Evolutionary conservation across 2,329 filamentous ascomycete genomes (phyloP), one percentile per base, ranked within the genome.

Genomic region (Hansfordia pulvinata): DNA sequence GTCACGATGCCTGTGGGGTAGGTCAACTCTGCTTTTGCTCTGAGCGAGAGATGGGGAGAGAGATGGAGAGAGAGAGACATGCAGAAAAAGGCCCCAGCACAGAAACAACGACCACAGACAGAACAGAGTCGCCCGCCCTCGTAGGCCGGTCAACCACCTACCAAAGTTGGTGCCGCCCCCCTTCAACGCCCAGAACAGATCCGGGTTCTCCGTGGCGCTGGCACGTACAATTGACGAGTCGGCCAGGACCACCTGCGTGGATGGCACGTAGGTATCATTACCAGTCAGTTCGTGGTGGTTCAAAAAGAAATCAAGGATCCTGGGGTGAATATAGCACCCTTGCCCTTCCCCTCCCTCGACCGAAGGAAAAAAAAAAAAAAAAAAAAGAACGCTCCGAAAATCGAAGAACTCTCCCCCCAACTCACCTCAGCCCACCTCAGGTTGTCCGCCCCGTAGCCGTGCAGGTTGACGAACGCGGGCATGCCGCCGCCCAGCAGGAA

Each of bases 401-500:
- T n/a, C n/a, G n/a, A n/a, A n/a, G n/a, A n/a, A n/a, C n/a, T n/a
- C n/a, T n/a, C n/a, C n/a, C n/a, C n/a, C n/a, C n/a, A n/a, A n/a
- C n/a, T n/a, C 21, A 69, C 49, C 38, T 66, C 53, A 31, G 49
- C 61, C 28, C 52, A 51, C n/a, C 49, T 29, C 10, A 66, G 47
- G 20, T 50, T 58, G 34, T 62, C 59, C 23, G 51, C 54, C 10
- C 49, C 56, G 38, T 56, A 62, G 3, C 64, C 65, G 31, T 50
- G 40, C 30, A 60, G 50, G 10, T 53, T 50, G 10, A 53, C 54
- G 31, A 64, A 40, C 32, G 59, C 63, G 23, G 58, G 61, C 31
- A 39, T 56, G 46, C 46, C 60, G 41, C 26, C 61, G 56, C 62
- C 67, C 25, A 71, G 67, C 2, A 59, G 29, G 8, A 53, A 47